phyloP scores from a whole-genome alignment of 441 rosid species.

The Syzygium malaccense region DNA sequence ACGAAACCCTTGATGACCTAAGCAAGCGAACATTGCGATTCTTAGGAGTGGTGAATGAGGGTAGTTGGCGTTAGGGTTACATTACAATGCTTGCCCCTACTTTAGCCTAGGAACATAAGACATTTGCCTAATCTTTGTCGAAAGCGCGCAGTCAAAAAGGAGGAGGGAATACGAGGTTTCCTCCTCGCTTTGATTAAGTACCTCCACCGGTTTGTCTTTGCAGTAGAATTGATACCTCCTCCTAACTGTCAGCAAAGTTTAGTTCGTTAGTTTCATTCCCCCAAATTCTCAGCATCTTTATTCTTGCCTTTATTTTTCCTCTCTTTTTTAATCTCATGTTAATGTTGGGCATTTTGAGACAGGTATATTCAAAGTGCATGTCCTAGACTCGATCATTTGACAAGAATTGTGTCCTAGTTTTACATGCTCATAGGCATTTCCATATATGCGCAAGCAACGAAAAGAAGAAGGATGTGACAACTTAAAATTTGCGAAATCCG shows the following conservation, averaged over 20 bases:
- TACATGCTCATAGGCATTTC: neutral
- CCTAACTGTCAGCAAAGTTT: neutral
- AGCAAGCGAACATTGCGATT: neutral
- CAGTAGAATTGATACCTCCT: neutral
- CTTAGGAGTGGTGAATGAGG: neutral
- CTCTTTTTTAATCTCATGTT: neutral
- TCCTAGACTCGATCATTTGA: neutral
- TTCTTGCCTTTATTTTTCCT: neutral
- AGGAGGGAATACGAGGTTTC: neutral
- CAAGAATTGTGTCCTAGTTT: neutral
- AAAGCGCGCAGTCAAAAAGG: neutral
- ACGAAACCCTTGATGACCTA: neutral
- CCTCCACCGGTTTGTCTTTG: neutral
- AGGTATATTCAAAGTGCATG: neutral
- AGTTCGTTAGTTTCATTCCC: neutral
- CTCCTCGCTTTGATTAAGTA: neutral
- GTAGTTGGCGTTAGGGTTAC: neutral
- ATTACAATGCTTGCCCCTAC: neutral
- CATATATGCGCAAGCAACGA: neutral
- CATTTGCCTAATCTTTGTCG: neutral
- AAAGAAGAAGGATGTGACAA: neutral
- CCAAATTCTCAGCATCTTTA: neutral
- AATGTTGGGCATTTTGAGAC: neutral
- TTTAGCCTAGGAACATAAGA: neutral
- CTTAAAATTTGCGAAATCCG: neutral